Percentiles rank a stretch among this genome's conserved stretches.
Evolutionary conservation across 1,139 yeast genomes (phyloP).

Genomic region (Saccharomyces hybrid): DNA sequence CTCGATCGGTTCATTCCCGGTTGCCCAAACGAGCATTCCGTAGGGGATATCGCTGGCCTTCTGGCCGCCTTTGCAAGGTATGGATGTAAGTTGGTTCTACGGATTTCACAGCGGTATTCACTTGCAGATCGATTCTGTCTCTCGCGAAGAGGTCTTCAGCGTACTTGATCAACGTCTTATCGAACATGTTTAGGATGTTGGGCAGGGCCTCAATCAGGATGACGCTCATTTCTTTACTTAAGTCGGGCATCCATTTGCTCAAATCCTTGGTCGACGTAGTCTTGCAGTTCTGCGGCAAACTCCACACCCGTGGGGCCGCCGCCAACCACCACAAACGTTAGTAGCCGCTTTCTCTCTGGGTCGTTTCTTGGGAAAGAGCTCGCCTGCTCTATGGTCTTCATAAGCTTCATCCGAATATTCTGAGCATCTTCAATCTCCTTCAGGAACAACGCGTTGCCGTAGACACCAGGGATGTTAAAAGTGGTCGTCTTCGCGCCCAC

Average conservation of each 20-base stretch:
- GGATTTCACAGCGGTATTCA: conserved; percentile 82
- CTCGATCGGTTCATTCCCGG: conserved; percentile 88
- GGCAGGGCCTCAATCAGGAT: conserved; percentile 88
- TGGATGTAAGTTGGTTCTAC: conserved; percentile 62
- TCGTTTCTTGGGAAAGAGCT: conserved; percentile 66
- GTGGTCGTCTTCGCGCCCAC: conserved; percentile 92
- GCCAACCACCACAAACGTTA: conserved; percentile 82
- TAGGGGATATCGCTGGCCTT: conserved; percentile 61
- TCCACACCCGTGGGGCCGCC: conserved; percentile 98
- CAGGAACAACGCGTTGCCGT: conserved; percentile 75
- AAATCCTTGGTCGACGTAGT: conserved; percentile 89
- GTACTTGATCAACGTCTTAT: conserved; percentile 73
- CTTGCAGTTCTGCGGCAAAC: conserved; percentile 91
- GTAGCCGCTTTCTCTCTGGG: conserved; percentile 70
- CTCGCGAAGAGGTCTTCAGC: conserved; percentile 75
- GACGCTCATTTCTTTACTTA: conserved; percentile 72
- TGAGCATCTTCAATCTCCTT: conserved; percentile 82
- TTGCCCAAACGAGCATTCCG: conserved; percentile 93
- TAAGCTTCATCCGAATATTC: conserved; percentile 63
- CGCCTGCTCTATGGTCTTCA: conserved; percentile 80
- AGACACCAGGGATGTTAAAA: conserved; percentile 89
- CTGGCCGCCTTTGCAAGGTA: conserved; percentile 51
- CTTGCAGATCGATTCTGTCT: conserved; percentile 67
- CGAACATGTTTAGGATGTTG: conserved; percentile 80
- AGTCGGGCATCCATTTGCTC: conserved; percentile 79